These are phyloP conservation scores for Monosporozyma servazzii DNA, from an alignment of 805 yeast species.

Conservation along the genomic window DNA sequence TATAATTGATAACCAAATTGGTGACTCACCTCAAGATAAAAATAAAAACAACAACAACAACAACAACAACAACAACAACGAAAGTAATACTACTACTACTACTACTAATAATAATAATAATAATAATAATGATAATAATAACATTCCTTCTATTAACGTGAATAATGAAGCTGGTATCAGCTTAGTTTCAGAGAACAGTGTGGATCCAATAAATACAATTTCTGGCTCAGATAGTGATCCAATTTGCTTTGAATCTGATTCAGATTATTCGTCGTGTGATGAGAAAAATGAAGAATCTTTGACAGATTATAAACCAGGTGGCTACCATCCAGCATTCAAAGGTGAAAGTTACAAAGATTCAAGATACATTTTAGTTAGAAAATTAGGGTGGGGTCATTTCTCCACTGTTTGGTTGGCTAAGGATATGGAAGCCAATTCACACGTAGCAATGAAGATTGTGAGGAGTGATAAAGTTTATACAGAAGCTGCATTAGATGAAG, in stretches of 20 bases:
- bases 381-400: conserved; percentile 98
- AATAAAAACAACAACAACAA: neutral
- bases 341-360: conserved; percentile 78
- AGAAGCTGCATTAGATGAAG: conserved; percentile 91
- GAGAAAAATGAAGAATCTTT: conserved; percentile 70
- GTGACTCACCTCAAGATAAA: neutral
- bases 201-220: conserved; percentile 4
- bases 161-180: neutral
- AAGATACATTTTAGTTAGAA: conserved; percentile 72
- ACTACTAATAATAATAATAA: neutral
- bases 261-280: conserved; percentile 31
- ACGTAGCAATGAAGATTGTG: conserved; percentile 91
- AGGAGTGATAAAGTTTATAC: conserved; percentile 85
- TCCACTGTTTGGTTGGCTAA: conserved; percentile 90
- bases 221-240: neutral
- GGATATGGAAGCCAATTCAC: conserved; percentile 43
- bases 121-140: neutral
- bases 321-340: conserved; percentile 87
- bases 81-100: neutral
- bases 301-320: conserved; percentile 83
- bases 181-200: conserved; percentile 8
- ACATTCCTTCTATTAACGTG: neutral
- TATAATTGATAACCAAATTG: neutral
- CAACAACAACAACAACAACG: neutral
- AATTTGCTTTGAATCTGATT: conserved; percentile 13